phyloP scores from a whole-genome alignment of 1,139 yeast species.

The Candida frijolesensis region DNA sequence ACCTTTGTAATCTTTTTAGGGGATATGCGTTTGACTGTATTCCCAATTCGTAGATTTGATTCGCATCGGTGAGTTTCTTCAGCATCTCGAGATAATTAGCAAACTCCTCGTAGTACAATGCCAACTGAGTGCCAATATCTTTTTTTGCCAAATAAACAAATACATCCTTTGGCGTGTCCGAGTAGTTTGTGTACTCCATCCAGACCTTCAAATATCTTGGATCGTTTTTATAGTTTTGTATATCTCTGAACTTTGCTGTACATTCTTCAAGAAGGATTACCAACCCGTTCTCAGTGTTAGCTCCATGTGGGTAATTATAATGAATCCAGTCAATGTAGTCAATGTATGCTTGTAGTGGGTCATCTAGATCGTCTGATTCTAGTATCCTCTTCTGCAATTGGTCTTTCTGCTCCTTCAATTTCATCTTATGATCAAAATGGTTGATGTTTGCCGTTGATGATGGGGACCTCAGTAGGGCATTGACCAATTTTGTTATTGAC shows the following conservation, averaged over 20 bases:
- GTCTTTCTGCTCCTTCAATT: slow-evolving; percentile 37
- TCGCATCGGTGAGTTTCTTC: slow-evolving; percentile 60
- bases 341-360: slow-evolving; percentile 74
- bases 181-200: slow-evolving; percentile 71
- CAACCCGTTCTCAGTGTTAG: slow-evolving; percentile 66
- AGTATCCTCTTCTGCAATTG: slow-evolving; percentile 46
- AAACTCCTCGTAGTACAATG: slow-evolving; percentile 80
- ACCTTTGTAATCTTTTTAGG: slow-evolving; percentile 48
- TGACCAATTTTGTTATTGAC: slow-evolving; percentile 60
- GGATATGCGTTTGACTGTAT: slow-evolving; percentile 68
- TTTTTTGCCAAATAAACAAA: slow-evolving; percentile 74
- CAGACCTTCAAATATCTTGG: slow-evolving; percentile 78
- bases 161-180: slow-evolving; percentile 72
- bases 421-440: slow-evolving; percentile 25
- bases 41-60: slow-evolving; percentile 64
- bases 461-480: slow-evolving; percentile 32
- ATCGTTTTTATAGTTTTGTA: slow-evolving; percentile 72
- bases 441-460: slow-evolving; percentile 15
- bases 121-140: slow-evolving; percentile 67
- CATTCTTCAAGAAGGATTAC: slow-evolving; percentile 70
- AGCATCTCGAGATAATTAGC: slow-evolving; percentile 63
- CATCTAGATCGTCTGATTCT: slow-evolving; percentile 66
- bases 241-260: slow-evolving; percentile 69
- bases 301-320: slow-evolving; percentile 68
- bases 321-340: slow-evolving; percentile 77